Evolutionary conservation across 345 rosid species (phyloP).

Genomic region (Arabis alpina): DNA sequence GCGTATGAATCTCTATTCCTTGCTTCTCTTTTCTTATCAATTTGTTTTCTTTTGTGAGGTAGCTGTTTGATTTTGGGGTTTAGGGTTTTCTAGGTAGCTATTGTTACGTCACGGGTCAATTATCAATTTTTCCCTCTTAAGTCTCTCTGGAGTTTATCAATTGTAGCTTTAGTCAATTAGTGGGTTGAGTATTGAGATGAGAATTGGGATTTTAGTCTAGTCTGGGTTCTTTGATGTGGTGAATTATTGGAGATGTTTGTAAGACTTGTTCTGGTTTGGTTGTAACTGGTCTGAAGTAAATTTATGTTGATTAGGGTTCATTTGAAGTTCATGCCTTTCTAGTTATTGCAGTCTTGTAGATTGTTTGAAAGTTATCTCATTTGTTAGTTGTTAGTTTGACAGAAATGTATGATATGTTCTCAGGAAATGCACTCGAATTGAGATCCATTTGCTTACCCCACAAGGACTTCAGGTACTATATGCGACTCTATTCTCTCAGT

Average conservation of each 20-base stretch:
- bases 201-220: constrained; percentile 1
- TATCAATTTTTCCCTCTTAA: neutral
- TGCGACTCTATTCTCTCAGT: neutral
- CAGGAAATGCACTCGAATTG: constrained; percentile 98
- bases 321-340: constrained; percentile 1
- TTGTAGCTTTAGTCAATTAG: neutral
- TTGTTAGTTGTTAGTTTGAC: constrained; percentile 20
- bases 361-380: constrained; percentile 3
- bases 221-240: constrained; percentile 2
- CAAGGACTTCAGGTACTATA: constrained; percentile 87
- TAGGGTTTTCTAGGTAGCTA: constrained; percentile 37
- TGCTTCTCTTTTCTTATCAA: neutral
- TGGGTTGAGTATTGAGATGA: neutral
- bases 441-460: constrained; percentile 86
- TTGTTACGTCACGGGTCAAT: constrained; percentile 3
- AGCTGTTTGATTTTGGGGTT: constrained; percentile 22
- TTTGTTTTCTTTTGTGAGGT: neutral
- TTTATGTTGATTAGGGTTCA: constrained; percentile 15
- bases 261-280: constrained; percentile 4
- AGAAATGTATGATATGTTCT: constrained; percentile 20
- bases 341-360: neutral
- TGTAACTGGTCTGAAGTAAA: neutral
- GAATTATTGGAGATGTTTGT: neutral
- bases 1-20: constrained; percentile 55
- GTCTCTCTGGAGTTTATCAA: neutral